Conservation (phyloP, 371 early-diverging fungal genomes). For the Syncephalis fuscata region DNA sequence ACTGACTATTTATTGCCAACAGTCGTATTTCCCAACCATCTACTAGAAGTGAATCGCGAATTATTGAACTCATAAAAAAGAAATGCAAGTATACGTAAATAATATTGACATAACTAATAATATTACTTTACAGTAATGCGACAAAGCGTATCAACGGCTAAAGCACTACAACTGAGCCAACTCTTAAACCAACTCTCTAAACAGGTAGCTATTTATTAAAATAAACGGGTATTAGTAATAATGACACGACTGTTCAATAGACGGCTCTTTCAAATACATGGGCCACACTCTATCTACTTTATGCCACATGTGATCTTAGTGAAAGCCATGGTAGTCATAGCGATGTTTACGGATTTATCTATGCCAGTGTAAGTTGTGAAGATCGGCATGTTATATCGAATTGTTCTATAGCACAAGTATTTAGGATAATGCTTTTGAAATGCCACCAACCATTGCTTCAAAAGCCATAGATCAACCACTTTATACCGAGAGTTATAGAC, state of each 20-base stretch:
- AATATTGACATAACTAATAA: neutral
- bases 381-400: neutral
- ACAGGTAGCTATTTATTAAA: conserved; percentile 16
- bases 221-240: neutral
- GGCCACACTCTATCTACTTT: conserved; percentile 55
- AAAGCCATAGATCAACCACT: conserved; percentile 3
- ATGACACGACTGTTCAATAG: conserved; percentile 9
- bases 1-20: too few relatives aligned
- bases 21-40: conserved; percentile 43
- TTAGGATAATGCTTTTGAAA: conserved; percentile 2
- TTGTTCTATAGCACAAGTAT: conserved; percentile 2
- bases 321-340: neutral
- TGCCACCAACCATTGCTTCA: conserved; percentile 1
- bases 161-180: conserved; percentile 43
- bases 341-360: neutral
- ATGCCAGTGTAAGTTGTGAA: neutral
- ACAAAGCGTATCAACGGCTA: conserved; percentile 21
- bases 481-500: too few relatives aligned
- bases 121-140: conserved; percentile 19
- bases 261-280: conserved; percentile 33
- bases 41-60: conserved; percentile 33
- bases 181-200: conserved; percentile 39
- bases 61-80: conserved; percentile 47
- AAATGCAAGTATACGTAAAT: conserved; percentile 21
- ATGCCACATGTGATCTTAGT: conserved; percentile 22